Evolutionary conservation across 768 basidiomycete genomes (phyloP).

Genomic region (Mycena maculata): DNA sequence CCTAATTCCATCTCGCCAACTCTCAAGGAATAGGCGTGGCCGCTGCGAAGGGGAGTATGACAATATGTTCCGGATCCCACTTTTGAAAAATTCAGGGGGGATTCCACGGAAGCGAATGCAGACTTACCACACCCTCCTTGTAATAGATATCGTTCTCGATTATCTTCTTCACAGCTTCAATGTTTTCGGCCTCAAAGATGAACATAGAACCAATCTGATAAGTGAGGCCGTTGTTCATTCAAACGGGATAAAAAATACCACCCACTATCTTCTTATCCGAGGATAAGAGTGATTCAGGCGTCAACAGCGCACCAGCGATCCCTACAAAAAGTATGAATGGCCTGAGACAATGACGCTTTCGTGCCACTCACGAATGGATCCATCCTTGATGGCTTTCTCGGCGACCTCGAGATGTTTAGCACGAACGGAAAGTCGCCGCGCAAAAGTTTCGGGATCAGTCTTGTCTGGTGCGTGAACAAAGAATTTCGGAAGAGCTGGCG

Average conservation of each 20-base stretch:
- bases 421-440: slow-evolving; percentile 54
- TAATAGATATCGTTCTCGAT: slow-evolving; percentile 36
- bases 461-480: slow-evolving; percentile 59
- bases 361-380: slow-evolving; percentile 52
- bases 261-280: slow-evolving; percentile 55
- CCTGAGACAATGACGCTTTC: not conserved
- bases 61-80: slow-evolving; percentile 34
- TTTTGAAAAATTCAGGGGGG: not conserved
- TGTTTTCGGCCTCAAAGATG: slow-evolving; percentile 53
- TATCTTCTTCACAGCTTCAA: slow-evolving; percentile 44
- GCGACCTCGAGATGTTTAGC: slow-evolving; percentile 51
- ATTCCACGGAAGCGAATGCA: not conserved
- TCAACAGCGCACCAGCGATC: slow-evolving; percentile 52
- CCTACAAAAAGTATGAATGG: not conserved
- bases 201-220: slow-evolving; percentile 52
- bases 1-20: no score
- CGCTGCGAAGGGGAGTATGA: slow-evolving; percentile 29
- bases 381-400: slow-evolving; percentile 41
- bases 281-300: slow-evolving; percentile 48
- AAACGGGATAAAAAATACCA: not conserved
- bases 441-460: slow-evolving; percentile 52
- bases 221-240: not conserved
- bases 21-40: slow-evolving; percentile 33
- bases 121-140: slow-evolving; percentile 34
- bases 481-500: slow-evolving; percentile 42